Conservation (phyloP, 768 basidiomycete genomes). For the Suillus lakei region DNA sequence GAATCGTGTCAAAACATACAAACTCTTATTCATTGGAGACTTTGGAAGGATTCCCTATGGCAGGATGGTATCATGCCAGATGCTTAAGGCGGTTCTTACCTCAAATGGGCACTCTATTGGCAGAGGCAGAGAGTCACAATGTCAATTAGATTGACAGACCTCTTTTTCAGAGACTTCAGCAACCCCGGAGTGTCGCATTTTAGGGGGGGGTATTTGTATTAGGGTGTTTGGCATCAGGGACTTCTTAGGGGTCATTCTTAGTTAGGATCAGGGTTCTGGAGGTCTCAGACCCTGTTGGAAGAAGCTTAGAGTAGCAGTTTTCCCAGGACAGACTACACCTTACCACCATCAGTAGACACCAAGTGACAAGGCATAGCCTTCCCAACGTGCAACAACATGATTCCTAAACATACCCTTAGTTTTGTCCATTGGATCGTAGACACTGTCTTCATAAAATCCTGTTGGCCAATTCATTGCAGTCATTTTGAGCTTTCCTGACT, state of each 20-base stretch:
- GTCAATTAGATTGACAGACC: too few relatives aligned
- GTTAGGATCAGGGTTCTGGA: too few relatives aligned
- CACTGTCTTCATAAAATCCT: background rate
- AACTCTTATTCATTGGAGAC: conserved; percentile 32
- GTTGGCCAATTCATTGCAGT: conserved; percentile 3
- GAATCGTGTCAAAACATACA: conserved; percentile 9
- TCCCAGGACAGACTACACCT: too few relatives aligned
- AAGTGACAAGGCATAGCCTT: too few relatives aligned
- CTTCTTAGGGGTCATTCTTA: too few relatives aligned
- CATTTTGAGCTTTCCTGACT: conserved; percentile 2
- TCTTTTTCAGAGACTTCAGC: background rate
- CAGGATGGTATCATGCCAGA: conserved; percentile 19
- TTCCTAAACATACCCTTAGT: conserved; percentile 5
- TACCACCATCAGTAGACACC: too few relatives aligned
- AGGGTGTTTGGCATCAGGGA: too few relatives aligned
- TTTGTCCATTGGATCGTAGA: background rate
- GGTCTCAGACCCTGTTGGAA: too few relatives aligned
- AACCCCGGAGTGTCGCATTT: conserved; percentile 2
- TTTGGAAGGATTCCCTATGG: conserved; percentile 19
- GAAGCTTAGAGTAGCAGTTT: too few relatives aligned
- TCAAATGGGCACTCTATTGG: conserved; percentile 22
- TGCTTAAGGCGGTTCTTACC: conserved; percentile 26
- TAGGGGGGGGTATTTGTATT: conserved; percentile 1
- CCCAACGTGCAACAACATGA: background rate
- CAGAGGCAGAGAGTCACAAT: background rate